Conservation (phyloP, 176 grass and related monocot species). For the Aegilops speltoides region DNA sequence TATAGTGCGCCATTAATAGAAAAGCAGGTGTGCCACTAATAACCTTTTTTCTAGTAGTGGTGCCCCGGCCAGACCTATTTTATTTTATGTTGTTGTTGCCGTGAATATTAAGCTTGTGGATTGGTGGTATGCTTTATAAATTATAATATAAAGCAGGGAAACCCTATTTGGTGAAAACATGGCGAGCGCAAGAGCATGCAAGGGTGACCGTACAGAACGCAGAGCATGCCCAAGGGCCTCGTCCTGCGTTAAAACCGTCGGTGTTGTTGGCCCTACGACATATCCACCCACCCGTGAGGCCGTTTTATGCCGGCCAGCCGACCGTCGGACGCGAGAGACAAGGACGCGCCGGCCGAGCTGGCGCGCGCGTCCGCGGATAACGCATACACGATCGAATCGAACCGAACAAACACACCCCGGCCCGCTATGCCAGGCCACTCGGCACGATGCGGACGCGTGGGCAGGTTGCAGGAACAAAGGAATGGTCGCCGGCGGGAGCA, state of each 20-base stretch:
- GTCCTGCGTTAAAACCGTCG: neutral
- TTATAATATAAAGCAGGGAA: too few relatives aligned
- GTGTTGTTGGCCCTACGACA: neutral
- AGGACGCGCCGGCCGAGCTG: neutral
- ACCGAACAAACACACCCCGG: neutral
- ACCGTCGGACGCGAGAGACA: neutral
- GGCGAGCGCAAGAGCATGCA: too few relatives aligned
- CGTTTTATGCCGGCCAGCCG: slow-evolving; percentile 1
- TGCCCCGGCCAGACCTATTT: too few relatives aligned
- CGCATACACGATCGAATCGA: neutral
- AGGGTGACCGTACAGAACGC: too few relatives aligned
- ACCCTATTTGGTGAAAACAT: too few relatives aligned
- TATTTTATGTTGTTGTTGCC: too few relatives aligned
- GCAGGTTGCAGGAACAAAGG: neutral
- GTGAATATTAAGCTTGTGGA: too few relatives aligned
- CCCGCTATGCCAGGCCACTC: neutral
- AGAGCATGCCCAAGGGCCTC: too few relatives aligned
- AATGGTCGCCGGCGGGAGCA: neutral
- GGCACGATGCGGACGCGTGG: neutral
- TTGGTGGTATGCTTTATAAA: too few relatives aligned
- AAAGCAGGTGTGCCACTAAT: too few relatives aligned
- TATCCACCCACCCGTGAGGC: neutral
- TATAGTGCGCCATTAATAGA: too few relatives aligned
- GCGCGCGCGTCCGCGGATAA: neutral
- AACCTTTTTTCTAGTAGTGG: too few relatives aligned